phyloP scores from a whole-genome alignment of 345 rosid species.

The Mallotus nudiflorus region DNA sequence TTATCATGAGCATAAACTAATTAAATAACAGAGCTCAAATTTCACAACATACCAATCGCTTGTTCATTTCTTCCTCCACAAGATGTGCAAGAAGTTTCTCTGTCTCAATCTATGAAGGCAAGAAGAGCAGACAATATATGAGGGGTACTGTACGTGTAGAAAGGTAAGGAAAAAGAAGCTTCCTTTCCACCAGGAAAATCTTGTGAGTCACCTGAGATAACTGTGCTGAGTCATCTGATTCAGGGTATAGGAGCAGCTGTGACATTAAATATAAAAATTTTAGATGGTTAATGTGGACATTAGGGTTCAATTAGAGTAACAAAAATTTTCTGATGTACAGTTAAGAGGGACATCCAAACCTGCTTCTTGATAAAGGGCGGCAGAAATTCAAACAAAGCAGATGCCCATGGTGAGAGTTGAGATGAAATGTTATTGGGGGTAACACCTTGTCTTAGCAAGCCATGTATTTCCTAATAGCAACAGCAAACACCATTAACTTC shows the following conservation, averaged over 20 bases:
- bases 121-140: constrained; percentile 24
- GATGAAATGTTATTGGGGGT: constrained; percentile 68
- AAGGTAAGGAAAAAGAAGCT: not conserved
- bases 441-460: constrained; percentile 66
- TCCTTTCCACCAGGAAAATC: not conserved
- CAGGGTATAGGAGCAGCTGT: constrained; percentile 90
- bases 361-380: constrained; percentile 89
- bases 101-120: constrained; percentile 71
- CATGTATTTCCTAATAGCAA: constrained; percentile 71
- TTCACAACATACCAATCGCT: constrained; percentile 58
- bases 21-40: not conserved
- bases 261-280: constrained; percentile 34
- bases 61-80: constrained; percentile 93
- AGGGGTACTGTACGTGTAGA: constrained; percentile 10
- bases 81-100: constrained; percentile 97
- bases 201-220: constrained; percentile 77
- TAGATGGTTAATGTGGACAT: constrained; percentile 2
- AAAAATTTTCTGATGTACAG: not conserved
- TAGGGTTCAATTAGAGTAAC: no score
- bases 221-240: constrained; percentile 99
- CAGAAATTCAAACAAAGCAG: constrained; percentile 81
- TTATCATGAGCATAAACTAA: not conserved
- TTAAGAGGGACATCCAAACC: constrained; percentile 45
- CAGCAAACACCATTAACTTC: constrained; percentile 18
- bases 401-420: constrained; percentile 99